Evolutionary conservation across 495 filamentous ascomycete genomes (phyloP).

Genomic region (Baudoinia panamericana): DNA sequence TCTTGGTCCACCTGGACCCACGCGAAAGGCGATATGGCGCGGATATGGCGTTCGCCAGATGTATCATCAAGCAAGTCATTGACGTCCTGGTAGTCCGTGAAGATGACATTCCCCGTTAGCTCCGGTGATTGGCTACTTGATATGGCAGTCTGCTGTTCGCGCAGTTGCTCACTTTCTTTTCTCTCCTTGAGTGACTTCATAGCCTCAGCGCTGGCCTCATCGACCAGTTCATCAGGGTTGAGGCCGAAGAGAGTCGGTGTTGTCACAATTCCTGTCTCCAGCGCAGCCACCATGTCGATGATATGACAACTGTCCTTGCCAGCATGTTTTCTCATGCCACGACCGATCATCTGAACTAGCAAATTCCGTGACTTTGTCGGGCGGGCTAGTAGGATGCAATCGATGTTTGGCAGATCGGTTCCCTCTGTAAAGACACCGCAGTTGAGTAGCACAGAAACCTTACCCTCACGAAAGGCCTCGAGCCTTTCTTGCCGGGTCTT

Average conservation of each 20-base stretch:
- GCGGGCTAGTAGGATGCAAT: slow-evolving; percentile 78
- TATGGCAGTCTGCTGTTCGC: slow-evolving; percentile 3
- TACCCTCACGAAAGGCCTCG: slow-evolving; percentile 55
- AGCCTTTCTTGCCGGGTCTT: slow-evolving; percentile 51
- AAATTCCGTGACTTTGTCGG: slow-evolving; percentile 85
- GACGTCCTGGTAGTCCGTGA: slow-evolving; percentile 81
- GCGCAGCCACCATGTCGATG: slow-evolving; percentile 85
- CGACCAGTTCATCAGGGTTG: slow-evolving; percentile 67
- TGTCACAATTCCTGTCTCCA: slow-evolving; percentile 70
- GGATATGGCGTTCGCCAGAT: slow-evolving; percentile 61
- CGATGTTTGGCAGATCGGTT: slow-evolving; percentile 94
- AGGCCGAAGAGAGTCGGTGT: slow-evolving; percentile 89
- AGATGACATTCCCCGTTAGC: slow-evolving; percentile 38
- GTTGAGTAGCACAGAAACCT: slow-evolving; percentile 83
- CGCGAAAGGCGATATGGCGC: slow-evolving; percentile 52
- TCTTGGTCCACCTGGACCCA: slow-evolving; percentile 65
- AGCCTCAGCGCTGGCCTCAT: slow-evolving; percentile 43
- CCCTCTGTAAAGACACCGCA: slow-evolving; percentile 95
- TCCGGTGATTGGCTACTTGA: not conserved
- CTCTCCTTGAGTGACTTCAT: slow-evolving; percentile 41
- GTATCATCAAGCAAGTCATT: slow-evolving; percentile 79
- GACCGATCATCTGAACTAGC: slow-evolving; percentile 93
- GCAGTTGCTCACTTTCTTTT: slow-evolving; percentile 24
- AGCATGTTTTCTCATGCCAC: slow-evolving; percentile 70
- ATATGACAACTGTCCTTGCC: slow-evolving; percentile 84